These are phyloP conservation scores for Monosporozyma unispora DNA, from an alignment of 805 yeast species.

Conservation along the genomic window DNA sequence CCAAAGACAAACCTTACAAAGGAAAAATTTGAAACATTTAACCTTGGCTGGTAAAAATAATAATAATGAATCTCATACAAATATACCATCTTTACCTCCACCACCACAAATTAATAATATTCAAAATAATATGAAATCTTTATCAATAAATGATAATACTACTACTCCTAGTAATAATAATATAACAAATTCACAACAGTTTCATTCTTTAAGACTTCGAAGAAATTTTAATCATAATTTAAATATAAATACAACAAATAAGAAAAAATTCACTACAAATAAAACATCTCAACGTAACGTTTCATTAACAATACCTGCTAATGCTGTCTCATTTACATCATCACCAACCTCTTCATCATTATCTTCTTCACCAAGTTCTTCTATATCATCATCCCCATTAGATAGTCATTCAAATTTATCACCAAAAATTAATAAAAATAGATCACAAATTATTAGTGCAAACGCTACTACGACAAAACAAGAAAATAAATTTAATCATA, in stretches of 20 bases:
- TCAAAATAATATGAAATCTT: background rate
- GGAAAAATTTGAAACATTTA: slow-evolving; percentile 52
- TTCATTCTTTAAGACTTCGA: background rate
- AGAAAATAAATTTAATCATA: background rate
- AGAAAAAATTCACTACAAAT: background rate
- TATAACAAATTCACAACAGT: background rate
- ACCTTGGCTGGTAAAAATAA: slow-evolving; percentile 28
- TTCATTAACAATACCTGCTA: background rate
- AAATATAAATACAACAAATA: background rate
- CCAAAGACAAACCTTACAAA: slow-evolving; percentile 40
- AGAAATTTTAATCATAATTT: background rate
- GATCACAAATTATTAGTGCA: too few relatives aligned
- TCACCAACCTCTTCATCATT: background rate
- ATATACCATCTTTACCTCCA: background rate
- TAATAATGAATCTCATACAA: background rate
- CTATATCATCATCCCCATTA: background rate
- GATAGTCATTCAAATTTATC: background rate
- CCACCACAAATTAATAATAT: background rate
- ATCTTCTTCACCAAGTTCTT: background rate
- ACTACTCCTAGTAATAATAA: too few relatives aligned
- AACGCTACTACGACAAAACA: background rate
- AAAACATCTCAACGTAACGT: background rate
- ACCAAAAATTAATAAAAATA: background rate
- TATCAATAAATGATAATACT: background rate
- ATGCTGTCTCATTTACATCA: background rate